phyloP scores from a whole-genome alignment of 331 rosid genomes.

The Stylosanthes scabra region DNA sequence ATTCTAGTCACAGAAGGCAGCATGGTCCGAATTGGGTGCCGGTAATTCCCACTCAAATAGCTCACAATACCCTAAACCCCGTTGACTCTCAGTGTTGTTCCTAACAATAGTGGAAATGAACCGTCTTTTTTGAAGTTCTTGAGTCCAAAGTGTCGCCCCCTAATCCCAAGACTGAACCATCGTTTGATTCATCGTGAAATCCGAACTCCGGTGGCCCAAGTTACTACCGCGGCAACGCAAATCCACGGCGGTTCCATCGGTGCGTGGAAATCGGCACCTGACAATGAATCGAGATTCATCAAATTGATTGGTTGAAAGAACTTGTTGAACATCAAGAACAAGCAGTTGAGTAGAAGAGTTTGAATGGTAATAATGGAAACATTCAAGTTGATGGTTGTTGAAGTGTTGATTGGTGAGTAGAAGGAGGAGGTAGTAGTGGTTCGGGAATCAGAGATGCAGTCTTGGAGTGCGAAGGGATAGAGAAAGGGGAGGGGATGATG shows the following conservation, averaged over 20 bases:
- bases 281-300: slow-evolving; percentile 69
- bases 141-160: slow-evolving; percentile 77
- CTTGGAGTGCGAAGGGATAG: no score
- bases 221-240: slow-evolving; percentile 54
- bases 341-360: slow-evolving; percentile 13
- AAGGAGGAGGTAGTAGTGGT: no score
- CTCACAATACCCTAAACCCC: slow-evolving; percentile 58
- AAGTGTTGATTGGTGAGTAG: no score
- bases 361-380: no score
- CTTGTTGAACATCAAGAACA: slow-evolving; percentile 46
- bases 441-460: no score
- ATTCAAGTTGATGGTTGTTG: no score
- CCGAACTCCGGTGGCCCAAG: slow-evolving; percentile 32
- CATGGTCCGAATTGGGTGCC: slow-evolving; percentile 42
- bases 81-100: slow-evolving; percentile 37
- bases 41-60: slow-evolving; percentile 32
- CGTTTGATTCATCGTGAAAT: slow-evolving; percentile 42
- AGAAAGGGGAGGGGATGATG: no score
- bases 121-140: slow-evolving; percentile 39
- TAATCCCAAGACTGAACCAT: slow-evolving; percentile 59
- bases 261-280: slow-evolving; percentile 70
- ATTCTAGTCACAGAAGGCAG: slow-evolving; percentile 76
- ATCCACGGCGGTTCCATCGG: slow-evolving; percentile 49
- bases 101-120: slow-evolving; percentile 41
- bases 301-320: slow-evolving; percentile 58